These are phyloP conservation scores for Phytophthora boehmeriae DNA, from an alignment of 352 stramenopile species.

Conservation along the genomic window DNA sequence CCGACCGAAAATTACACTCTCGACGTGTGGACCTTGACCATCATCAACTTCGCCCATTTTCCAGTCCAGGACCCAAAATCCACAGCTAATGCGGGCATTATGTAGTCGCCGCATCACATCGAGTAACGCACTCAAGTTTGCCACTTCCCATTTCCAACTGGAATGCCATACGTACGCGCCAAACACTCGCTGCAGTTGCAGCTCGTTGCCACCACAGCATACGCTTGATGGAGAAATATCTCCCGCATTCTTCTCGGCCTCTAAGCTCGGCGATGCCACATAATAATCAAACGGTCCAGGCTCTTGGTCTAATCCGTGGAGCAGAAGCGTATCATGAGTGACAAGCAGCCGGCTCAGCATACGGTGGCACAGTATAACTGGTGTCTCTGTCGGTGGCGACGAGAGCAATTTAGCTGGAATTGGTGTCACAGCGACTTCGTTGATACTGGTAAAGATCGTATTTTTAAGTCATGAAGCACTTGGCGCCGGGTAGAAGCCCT, in stretches of 20 bases:
- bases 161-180: conserved; percentile 89
- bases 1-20: conserved; percentile 81
- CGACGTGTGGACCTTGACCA: conserved; percentile 48
- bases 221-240: conserved; percentile 43
- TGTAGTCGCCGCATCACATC: conserved; percentile 77
- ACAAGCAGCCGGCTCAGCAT: conserved; percentile 80
- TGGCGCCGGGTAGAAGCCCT: conserved; percentile 61
- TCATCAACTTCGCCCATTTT: conserved; percentile 67
- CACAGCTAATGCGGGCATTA: conserved; percentile 67
- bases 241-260: conserved; percentile 40
- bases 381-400: conserved; percentile 18
- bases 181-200: conserved; percentile 80
- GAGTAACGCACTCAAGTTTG: conserved; percentile 54
- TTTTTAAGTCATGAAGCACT: conserved; percentile 78
- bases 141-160: conserved; percentile 84
- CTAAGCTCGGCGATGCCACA: conserved; percentile 30
- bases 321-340: conserved; percentile 71
- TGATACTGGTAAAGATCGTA: conserved; percentile 62
- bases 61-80: conserved; percentile 88
- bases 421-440: conserved; percentile 41
- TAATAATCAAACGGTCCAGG: conserved; percentile 40
- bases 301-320: conserved; percentile 49
- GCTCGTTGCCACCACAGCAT: conserved; percentile 82
- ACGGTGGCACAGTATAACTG: conserved; percentile 69
- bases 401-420: conserved; percentile 35